Percentiles rank a stretch among this genome's conserved stretches.
Conservation (phyloP, 1,284 basidiomycete species). For the Pseudozyma tsukubaensis region DNA sequence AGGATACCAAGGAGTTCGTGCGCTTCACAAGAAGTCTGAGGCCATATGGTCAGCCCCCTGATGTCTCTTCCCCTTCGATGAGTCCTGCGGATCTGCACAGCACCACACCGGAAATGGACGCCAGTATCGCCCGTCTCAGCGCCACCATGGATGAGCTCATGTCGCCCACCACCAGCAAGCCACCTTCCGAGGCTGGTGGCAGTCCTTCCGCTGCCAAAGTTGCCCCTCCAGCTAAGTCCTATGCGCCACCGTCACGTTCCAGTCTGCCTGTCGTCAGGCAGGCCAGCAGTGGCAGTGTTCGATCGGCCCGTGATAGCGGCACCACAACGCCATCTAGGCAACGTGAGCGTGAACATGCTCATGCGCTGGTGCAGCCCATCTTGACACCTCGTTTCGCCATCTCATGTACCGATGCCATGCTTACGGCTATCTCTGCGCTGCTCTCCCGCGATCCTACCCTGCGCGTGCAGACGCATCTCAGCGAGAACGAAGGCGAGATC, state of each 20-base stretch:
- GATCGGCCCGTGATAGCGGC: constrained; percentile 41
- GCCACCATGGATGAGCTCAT: constrained; percentile 61
- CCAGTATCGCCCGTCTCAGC: constrained; percentile 57
- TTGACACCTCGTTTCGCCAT: constrained; percentile 96
- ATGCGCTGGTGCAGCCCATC: constrained; percentile 81
- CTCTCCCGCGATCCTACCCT: constrained; percentile 71
- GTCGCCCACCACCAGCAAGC: constrained; percentile 39
- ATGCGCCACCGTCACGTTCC: constrained; percentile 6
- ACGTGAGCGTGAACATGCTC: constrained; percentile 41
- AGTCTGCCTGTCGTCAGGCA: constrained; percentile 28
- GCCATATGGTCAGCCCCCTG: constrained; percentile 45
- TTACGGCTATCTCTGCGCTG: constrained; percentile 76
- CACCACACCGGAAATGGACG: constrained; percentile 57
- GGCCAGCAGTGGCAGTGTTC: constrained; percentile 39
- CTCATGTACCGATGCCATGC: constrained; percentile 82
- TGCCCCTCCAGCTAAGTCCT: constrained; percentile 19
- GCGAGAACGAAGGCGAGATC: constrained; percentile 85
- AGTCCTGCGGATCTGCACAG: constrained; percentile 40
- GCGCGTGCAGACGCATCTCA: constrained; percentile 90
- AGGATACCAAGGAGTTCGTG: constrained; percentile 63
- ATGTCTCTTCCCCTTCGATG: constrained; percentile 47
- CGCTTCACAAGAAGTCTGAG: constrained; percentile 48
- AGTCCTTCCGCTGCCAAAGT: constrained; percentile 37
- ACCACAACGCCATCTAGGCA: constrained; percentile 45
- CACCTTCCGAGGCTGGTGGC: constrained; percentile 39